Evolutionary conservation across 305 asterid species (phyloP), one percentile per base, ranked within the genome.

Genomic region (Plantago coronopus): DNA sequence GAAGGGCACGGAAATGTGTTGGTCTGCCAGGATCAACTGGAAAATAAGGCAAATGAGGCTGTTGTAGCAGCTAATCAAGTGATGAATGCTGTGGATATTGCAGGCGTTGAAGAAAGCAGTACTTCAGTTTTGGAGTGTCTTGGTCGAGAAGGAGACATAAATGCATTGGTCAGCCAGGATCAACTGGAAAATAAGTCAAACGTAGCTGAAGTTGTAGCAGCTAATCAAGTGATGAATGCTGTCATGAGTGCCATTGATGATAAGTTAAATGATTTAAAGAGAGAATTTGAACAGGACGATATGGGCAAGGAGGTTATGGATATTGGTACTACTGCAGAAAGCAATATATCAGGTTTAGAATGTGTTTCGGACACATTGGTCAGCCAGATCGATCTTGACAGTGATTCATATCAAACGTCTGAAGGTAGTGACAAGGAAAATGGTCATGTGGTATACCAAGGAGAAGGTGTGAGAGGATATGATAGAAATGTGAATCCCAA

Each of bases 381-480:
- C 23, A 65, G 49, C 59, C 54, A 62, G 34, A 62, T 64, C 37
- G 50, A 65, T 64, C n/a, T 49, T 42, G 48, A 44, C 59, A 63
- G 68, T 47, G 54, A 59, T 63, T 8, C 25, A 17, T 20, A 44
- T 67, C 61, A 67, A 29, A 58, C 31, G 29, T 50, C 29, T 42
- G 65, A 69, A 59, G 69, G 54, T 19, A 51, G 27, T 40, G 76
- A 66, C 57, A 66, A 76, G 73, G 75, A 71, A 76, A 67, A 72
- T 44, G 62, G 55, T 9, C 17, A 17, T 42, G 70, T 22, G 37
- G 57, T 37, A 46, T 57, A 47, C 68, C 68, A 58, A 58, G 69
- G 20, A 18, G 69, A 56, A 50, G 60, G 38, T 37, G 44, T 54
- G 17, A 48, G 60, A 45, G 57, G 29, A 38, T 54, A 18, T 15